Conservation (phyloP, 1,284 basidiomycete genomes). For the Somion occarium region DNA sequence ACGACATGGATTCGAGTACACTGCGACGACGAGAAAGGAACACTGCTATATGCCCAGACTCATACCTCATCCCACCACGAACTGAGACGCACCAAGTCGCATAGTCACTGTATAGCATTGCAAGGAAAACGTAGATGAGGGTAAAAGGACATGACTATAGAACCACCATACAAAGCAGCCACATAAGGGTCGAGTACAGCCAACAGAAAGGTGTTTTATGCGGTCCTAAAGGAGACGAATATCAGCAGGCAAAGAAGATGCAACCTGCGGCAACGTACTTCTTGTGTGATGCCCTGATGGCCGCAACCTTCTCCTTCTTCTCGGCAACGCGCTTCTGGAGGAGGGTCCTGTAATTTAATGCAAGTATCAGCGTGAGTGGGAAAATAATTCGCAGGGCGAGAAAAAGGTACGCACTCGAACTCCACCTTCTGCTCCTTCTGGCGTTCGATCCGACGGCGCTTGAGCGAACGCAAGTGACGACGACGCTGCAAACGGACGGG, state of each 20-base stretch:
- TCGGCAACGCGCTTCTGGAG: conserved; percentile 90
- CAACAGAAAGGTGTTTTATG: not conserved
- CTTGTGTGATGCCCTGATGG: conserved; percentile 73
- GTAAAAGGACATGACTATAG: conserved; percentile 16
- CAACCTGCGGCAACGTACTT: conserved; percentile 34
- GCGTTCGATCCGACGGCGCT: conserved; percentile 83
- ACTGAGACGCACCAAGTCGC: too few species aligned
- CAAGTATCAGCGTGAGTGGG: not conserved
- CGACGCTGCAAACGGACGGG: conserved; percentile 95
- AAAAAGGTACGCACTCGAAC: conserved; percentile 63
- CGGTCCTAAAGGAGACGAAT: not conserved
- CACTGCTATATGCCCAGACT: too few species aligned
- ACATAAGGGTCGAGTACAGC: not conserved
- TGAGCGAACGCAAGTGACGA: conserved; percentile 88
- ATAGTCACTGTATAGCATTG: conserved; percentile 17
- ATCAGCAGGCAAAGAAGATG: not conserved
- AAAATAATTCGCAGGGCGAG: too few species aligned
- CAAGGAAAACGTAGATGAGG: conserved; percentile 11
- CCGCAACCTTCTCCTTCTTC: conserved; percentile 85
- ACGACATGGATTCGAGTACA: too few species aligned
- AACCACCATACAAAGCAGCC: conserved; percentile 3
- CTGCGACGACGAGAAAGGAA: too few species aligned
- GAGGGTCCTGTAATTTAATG: conserved; percentile 45
- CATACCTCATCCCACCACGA: too few species aligned
- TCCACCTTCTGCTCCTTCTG: conserved; percentile 96